Base-by-base conservation (phyloP, 305 asterid genomes). In the Rubia balearica region DNA sequence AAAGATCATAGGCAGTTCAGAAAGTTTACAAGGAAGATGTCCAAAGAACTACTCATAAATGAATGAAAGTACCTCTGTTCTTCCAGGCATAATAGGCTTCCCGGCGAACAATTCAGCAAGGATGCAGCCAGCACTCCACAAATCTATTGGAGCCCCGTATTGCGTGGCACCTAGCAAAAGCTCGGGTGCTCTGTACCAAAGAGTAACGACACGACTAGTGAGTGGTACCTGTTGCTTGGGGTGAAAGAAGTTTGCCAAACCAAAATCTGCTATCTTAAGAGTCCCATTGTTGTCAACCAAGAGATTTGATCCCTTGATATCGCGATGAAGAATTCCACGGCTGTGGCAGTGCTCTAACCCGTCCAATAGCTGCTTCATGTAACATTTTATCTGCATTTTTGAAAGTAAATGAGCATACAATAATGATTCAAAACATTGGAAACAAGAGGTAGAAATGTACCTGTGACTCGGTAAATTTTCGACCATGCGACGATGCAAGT, bases 151-250 rank as follows among this genome's bases (percentile, higher is more conserved):
- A 33, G 77, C 83, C 76, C 93, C 96, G 60, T 92, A 92, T 21
- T 86, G 82, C 22, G 91, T 92, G 46, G 95, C 86, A 41, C 98
- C 98, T 4, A 92, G 85, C 79, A 92, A 78, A 33, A 92, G 91
- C 80, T 92, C 97, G 9, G 98, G 98, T 43, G 98, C 93, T 80
- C 97, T 80, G 72, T 90, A 92, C 98, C 98, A 92, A 11, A 92
- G 90, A 64, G 98, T 92, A 14, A 90, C 98, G 11, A 92, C 98
- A 8, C 92, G 91, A 62, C 96, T 92, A 27, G 98, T 92, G 70
- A 92, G 75, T 24, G 86, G 90, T 71, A 86, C 90, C 71, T 80
- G 83, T 69, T 86, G 91, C 71, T 78, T 82, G 8, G 92, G 90
- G 69, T 84, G 80, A 21, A 81, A 78, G 40, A 71, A 71, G 19